Evolutionary conservation across 257 asterid genomes (phyloP).

Genomic region (Solanum dulcamara): DNA sequence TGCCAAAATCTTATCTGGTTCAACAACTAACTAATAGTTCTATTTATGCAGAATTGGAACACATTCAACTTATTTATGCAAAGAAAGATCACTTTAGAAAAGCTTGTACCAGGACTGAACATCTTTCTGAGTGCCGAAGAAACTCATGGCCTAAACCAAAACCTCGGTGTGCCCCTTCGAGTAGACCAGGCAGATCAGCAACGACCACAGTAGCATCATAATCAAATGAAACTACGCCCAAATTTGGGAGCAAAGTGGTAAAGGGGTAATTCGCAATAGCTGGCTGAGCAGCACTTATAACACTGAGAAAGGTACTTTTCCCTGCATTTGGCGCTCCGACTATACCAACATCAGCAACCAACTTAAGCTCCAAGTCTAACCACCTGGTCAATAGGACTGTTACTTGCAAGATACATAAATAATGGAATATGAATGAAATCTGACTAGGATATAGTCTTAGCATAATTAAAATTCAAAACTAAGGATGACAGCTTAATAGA

Average conservation of each 20-base stretch:
- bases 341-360: constrained; percentile 98
- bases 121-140: constrained; percentile 91
- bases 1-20: not conserved
- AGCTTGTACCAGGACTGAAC: constrained; percentile 73
- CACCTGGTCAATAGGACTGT: constrained; percentile 49
- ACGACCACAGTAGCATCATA: constrained; percentile 80
- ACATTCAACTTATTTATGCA: not conserved
- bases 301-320: constrained; percentile 92
- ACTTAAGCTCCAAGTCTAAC: constrained; percentile 88
- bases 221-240: constrained; percentile 90
- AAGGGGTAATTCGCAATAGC: constrained; percentile 87
- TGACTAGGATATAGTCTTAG: not conserved
- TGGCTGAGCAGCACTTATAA: constrained; percentile 90
- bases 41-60: not conserved
- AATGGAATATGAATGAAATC: not conserved
- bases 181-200: constrained; percentile 92
- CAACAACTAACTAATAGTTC: not conserved
- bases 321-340: constrained; percentile 98
- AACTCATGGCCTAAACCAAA: constrained; percentile 96
- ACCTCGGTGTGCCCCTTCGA: constrained; percentile 97
- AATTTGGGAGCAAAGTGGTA: constrained; percentile 97
- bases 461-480: not conserved
- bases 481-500: not conserved
- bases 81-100: not conserved
- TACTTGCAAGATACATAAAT: not conserved